Evolutionary conservation across 768 basidiomycete genomes (phyloP).

Genomic region (Hydnomerulius pinastri): DNA sequence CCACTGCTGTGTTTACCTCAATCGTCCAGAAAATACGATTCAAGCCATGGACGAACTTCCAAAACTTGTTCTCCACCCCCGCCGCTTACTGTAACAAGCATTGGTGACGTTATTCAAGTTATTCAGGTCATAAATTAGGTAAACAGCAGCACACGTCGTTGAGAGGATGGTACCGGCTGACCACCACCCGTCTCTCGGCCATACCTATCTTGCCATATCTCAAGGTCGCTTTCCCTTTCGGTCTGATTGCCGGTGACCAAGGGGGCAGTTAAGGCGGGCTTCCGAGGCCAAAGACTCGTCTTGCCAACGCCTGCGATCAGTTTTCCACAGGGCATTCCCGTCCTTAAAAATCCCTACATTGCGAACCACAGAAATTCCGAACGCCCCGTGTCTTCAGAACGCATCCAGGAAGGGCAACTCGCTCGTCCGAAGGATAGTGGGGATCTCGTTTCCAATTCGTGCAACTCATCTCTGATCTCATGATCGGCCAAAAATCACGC

Average conservation of each 20-base stretch:
- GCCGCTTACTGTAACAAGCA: conserved; percentile 4
- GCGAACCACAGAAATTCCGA: neutral
- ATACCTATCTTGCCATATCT: neutral
- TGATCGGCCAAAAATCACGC: no score
- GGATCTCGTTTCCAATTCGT: neutral
- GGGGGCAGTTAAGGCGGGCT: neutral
- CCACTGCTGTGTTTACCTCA: neutral
- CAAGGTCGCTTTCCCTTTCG: neutral
- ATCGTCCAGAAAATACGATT: neutral
- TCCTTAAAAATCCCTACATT: neutral
- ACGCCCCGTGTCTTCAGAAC: neutral
- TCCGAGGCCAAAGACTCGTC: neutral
- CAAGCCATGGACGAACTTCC: neutral
- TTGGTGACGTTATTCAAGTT: neutral
- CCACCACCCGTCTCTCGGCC: neutral
- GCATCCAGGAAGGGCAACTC: neutral
- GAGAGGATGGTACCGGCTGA: neutral
- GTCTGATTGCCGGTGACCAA: neutral
- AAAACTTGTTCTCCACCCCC: conserved; percentile 6
- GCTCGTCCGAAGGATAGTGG: neutral
- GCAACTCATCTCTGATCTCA: neutral
- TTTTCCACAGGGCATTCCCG: neutral
- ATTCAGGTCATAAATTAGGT: neutral
- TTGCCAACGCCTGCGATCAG: neutral
- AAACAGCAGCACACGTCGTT: neutral